Conservation (phyloP, 805 yeast genomes). For the Hanseniaspora thailandica region DNA sequence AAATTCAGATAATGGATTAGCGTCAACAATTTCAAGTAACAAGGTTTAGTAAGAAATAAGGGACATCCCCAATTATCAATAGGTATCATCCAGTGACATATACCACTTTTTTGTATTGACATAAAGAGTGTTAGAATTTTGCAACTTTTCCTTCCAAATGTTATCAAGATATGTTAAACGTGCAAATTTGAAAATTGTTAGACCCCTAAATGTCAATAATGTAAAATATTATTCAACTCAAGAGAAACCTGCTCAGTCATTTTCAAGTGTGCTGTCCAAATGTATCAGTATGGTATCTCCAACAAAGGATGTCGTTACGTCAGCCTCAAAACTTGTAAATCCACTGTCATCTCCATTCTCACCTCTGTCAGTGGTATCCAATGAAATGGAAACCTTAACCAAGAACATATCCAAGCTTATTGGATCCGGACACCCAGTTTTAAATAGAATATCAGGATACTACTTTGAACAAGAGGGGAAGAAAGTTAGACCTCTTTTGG, state of each 20-base stretch:
- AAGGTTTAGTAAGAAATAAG: too few relatives aligned
- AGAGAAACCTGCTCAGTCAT: neutral
- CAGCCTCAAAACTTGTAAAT: constrained; percentile 65
- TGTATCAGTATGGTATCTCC: constrained; percentile 11
- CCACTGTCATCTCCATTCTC: constrained; percentile 52
- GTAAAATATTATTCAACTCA: neutral
- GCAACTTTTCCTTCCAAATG: neutral
- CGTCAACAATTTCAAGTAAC: too few relatives aligned
- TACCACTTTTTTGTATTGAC: neutral
- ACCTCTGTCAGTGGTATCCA: constrained; percentile 82
- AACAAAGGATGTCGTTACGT: constrained; percentile 39
- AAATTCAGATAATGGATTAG: too few relatives aligned
- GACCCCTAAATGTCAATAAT: neutral
- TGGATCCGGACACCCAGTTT: constrained; percentile 88
- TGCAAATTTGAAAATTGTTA: neutral
- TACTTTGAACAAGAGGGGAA: constrained; percentile 95
- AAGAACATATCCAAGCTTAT: constrained; percentile 73
- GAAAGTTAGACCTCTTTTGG: constrained; percentile 85
- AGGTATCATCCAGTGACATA: too few relatives aligned
- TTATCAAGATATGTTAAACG: neutral
- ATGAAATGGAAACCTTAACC: constrained; percentile 84
- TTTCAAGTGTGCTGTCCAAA: neutral
- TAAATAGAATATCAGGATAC: constrained; percentile 84
- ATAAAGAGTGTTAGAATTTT: neutral
- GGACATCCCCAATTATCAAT: too few relatives aligned